Evolutionary conservation across 108 stramenopile species (phyloP), one percentile per base, ranked within the genome.

Genomic region (Skeletonema menzelii): DNA sequence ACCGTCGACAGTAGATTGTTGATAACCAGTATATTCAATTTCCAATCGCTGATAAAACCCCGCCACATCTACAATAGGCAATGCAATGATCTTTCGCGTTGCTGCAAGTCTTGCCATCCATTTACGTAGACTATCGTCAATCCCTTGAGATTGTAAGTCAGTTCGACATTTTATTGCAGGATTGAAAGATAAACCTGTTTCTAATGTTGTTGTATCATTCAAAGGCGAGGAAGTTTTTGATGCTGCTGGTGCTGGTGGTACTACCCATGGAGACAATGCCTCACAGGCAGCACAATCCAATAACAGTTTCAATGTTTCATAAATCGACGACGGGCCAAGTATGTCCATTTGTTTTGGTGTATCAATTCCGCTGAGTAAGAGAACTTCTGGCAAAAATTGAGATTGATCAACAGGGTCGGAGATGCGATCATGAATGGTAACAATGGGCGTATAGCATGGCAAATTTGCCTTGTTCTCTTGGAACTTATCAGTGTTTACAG

Each of bases 51-150:
- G 40, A 69, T 59, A 84, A 61, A 89, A 97, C 13, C 96, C 97
- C 22, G 91, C 44, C 5, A 94, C 82, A 69, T 98, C 96, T 4
- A 93, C 83, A 35, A 86, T 88, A 34, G 97, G 96, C 56, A 91
- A 77, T 42, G 95, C 75, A 6, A 94, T 88, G 20, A 96, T 90
- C 14, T 86, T 81, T 34, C 97, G 70, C n/a, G 94, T 97, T 8
- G 84, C 72, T 0, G 94, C 88, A 3, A 98, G 80, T 20, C 94
- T 82, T 11, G 87, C 82, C 63, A 98, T 73, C 97, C 98, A 97
- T 65, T 75, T 77, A 12, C 89, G 79, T 27, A 85, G 69, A 1
- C 24, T 31, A 27, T 88, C 86, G 27, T 80, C 76, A 30, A 91
- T 88, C 6, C 90, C 89, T 37, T 82, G 72, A 13, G 61, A 17